Base-by-base conservation (phyloP, 768 basidiomycete genomes). In the Polyporus arcularius region DNA sequence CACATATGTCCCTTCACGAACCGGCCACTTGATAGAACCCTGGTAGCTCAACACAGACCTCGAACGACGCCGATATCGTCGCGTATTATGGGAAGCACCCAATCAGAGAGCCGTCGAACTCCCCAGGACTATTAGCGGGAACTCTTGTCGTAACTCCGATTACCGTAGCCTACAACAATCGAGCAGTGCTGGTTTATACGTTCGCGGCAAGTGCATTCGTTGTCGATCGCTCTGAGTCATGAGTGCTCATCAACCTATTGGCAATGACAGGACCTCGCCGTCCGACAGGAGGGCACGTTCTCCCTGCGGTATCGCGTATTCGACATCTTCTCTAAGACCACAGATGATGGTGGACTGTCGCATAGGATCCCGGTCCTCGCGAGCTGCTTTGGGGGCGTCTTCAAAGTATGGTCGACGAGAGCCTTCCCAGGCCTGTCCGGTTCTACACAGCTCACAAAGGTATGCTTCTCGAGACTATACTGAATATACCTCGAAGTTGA, bases 391-490 rank as follows among this genome's bases (percentile, higher is more conserved):
- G 86, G 88, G 4, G 84, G 84, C 0, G 62, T 76, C 4, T 89
- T 90, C 70, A 82, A 80, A n/a, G 82, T 90, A 0, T 89, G 85
- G 66, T 85, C 85, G 7, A 87, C 88, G 1, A 89, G 88, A 65
- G 82, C 86, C 57, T 88, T 89, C 63, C 87, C 88, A 5, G 85
- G 88, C 4, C 72, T 90, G 18, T 80, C 80, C 43, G 80, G 85
- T 5, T 88, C 86, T 2, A 89, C 87, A 0, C 82, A 84, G 39
- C 73, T 89, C 42, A 89, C 87, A 7, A 88, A 85, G 79, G 87
- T 86, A 32, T 18, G 73, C 63, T 2, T 35, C 6, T 35, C 11
- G 11, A 6, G 21, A 26, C 21, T 2, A 26, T 26, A 26, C 21
- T 26, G 21, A 26, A 26, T 26, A 26, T 26, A 2, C 21, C 21